Conservation (phyloP, 768 basidiomycete genomes). For the Fomitopsis serialis region DNA sequence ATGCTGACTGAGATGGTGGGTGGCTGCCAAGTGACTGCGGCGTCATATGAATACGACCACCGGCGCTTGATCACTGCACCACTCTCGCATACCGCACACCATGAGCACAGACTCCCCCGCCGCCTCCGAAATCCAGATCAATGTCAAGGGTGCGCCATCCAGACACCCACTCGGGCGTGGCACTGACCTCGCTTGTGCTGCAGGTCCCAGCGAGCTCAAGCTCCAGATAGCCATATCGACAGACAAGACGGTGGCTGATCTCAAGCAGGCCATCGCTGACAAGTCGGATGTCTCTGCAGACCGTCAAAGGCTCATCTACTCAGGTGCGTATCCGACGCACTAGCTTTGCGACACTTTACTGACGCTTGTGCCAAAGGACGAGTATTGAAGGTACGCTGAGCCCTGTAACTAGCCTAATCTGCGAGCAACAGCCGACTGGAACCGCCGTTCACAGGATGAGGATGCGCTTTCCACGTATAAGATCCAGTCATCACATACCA, state of each 20-base stretch:
- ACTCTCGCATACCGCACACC: background rate
- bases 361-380: conserved; percentile 38
- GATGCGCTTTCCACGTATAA: conserved; percentile 82
- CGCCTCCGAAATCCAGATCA: conserved; percentile 26
- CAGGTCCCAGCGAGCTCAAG: conserved; percentile 90
- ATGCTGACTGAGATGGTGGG: too few species aligned
- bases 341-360: too few species aligned
- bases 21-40: too few species aligned
- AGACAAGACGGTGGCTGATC: conserved; percentile 82
- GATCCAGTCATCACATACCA: conserved; percentile 82
- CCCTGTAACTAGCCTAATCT: background rate
- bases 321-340: conserved; percentile 48
- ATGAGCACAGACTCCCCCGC: conserved; percentile 4
- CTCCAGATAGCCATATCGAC: conserved; percentile 77
- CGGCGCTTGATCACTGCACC: background rate
- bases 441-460: conserved; percentile 54
- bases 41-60: background rate
- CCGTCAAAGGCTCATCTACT: conserved; percentile 88
- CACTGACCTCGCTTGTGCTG: background rate
- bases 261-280: conserved; percentile 85
- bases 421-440: background rate
- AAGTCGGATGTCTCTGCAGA: conserved; percentile 85
- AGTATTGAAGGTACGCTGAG: conserved; percentile 57
- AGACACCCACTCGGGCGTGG: background rate
- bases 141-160: conserved; percentile 50